These are phyloP conservation scores for Trametes elegans DNA, from an alignment of 768 basidiomycete species.

Conservation along the genomic window DNA sequence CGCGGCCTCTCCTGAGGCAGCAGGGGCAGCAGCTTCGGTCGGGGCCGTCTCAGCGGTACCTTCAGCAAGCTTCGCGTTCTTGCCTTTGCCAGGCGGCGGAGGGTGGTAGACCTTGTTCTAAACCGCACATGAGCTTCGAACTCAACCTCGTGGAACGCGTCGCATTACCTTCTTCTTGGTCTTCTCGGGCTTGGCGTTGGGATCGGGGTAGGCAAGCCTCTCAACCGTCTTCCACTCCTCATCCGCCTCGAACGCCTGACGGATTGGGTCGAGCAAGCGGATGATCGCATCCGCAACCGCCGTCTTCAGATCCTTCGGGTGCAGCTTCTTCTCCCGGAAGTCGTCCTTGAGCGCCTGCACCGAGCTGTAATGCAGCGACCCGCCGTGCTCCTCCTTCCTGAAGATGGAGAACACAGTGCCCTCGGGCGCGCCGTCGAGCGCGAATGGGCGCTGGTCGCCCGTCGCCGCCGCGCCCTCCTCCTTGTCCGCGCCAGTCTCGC, in stretches of 20 bases:
- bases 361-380: constrained; percentile 67
- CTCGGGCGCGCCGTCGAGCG: constrained; percentile 64
- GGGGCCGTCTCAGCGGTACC: constrained; percentile 13
- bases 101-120: constrained; percentile 84
- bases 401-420: constrained; percentile 81
- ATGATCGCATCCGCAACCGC: constrained; percentile 74
- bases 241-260: constrained; percentile 69
- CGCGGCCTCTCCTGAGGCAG: not conserved
- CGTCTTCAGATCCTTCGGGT: constrained; percentile 88
- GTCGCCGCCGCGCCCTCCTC: constrained; percentile 45
- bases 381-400: constrained; percentile 80
- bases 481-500: constrained; percentile 40
- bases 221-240: constrained; percentile 81
- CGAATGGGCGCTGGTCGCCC: constrained; percentile 62
- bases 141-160: not conserved
- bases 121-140: too few relatives aligned
- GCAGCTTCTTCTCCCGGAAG: constrained; percentile 73
- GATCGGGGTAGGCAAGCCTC: constrained; percentile 81
- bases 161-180: constrained; percentile 48
- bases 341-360: constrained; percentile 69
- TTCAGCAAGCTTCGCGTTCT: constrained; percentile 40
- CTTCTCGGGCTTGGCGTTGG: constrained; percentile 56
- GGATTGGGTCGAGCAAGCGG: constrained; percentile 75
- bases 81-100: constrained; percentile 79
- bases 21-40: not conserved